Evolutionary conservation across 441 rosid species (phyloP).

Genomic region (Capsella rubella): DNA sequence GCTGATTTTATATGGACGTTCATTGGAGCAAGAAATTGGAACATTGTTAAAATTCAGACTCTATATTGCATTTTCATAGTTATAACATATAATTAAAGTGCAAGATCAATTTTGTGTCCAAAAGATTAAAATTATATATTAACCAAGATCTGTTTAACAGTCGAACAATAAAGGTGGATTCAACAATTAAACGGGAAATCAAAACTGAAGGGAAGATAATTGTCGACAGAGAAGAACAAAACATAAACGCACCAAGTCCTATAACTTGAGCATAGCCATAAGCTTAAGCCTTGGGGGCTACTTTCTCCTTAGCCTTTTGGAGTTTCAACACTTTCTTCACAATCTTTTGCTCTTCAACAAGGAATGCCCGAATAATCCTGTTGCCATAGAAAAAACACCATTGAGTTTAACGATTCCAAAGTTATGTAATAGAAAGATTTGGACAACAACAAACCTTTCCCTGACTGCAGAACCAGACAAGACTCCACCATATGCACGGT

Average conservation of each 20-base stretch:
- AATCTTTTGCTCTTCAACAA: constrained; percentile 93
- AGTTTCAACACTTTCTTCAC: constrained; percentile 90
- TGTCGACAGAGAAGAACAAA: constrained; percentile 44
- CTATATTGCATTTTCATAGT: background rate
- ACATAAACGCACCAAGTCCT: constrained; percentile 23
- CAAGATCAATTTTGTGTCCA: background rate
- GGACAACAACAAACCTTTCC: constrained; percentile 55
- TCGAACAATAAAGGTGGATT: background rate
- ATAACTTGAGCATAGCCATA: constrained; percentile 23
- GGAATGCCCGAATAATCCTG: constrained; percentile 88
- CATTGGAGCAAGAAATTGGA: too few species aligned
- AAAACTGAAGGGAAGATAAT: constrained; percentile 48
- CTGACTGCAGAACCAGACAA: constrained; percentile 67
- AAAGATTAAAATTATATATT: background rate
- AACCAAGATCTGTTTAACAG: background rate
- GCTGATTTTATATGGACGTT: background rate
- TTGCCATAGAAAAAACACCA: background rate
- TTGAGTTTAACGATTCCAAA: background rate
- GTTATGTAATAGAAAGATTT: background rate
- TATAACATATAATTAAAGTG: background rate
- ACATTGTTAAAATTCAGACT: background rate
- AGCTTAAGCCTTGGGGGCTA: constrained; percentile 58
- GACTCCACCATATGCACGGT: constrained; percentile 69
- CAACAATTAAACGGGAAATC: constrained; percentile 17
- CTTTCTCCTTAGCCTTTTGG: constrained; percentile 85